phyloP scores from a whole-genome alignment of 1,139 yeast genomes.

The Kurtzmaniella natalensis region DNA sequence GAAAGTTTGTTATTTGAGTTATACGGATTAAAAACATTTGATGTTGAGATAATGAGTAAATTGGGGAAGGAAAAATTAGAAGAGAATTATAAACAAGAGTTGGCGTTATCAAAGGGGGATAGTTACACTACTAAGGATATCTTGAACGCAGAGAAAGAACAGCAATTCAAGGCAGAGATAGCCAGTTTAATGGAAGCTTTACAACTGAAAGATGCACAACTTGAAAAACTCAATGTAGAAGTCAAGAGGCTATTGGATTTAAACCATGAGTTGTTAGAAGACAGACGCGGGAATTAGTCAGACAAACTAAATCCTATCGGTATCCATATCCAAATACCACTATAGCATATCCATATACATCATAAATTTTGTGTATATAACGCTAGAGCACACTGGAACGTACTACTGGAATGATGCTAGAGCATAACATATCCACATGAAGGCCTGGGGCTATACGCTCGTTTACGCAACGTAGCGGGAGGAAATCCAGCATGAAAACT shows the following conservation, averaged over 20 bases:
- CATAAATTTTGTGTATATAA: too few relatives aligned
- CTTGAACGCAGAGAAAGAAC: slow-evolving; percentile 9
- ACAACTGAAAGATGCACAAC: slow-evolving; percentile 18
- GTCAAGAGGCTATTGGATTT: slow-evolving; percentile 30
- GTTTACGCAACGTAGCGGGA: too few relatives aligned
- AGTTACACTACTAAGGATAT: neutral
- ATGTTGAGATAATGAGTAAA: slow-evolving; percentile 23
- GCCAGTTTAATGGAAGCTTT: slow-evolving; percentile 23
- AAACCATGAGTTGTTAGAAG: slow-evolving; percentile 26
- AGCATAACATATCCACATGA: too few relatives aligned
- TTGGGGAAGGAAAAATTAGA: slow-evolving; percentile 23
- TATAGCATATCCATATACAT: too few relatives aligned
- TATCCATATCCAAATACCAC: too few relatives aligned
- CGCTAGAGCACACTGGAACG: too few relatives aligned
- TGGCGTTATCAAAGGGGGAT: neutral
- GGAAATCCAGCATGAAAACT: too few relatives aligned
- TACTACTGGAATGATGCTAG: too few relatives aligned
- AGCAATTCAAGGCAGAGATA: slow-evolving; percentile 16
- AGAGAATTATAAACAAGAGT: slow-evolving; percentile 10
- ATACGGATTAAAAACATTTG: slow-evolving; percentile 17
- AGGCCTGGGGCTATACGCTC: too few relatives aligned
- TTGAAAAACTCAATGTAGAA: slow-evolving; percentile 24
- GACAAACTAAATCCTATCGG: too few relatives aligned
- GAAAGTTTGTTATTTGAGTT: slow-evolving; percentile 24
- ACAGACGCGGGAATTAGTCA: slow-evolving; percentile 5